phyloP scores from a whole-genome alignment of 441 rosid genomes.

The Adansonia rubrostipa region DNA sequence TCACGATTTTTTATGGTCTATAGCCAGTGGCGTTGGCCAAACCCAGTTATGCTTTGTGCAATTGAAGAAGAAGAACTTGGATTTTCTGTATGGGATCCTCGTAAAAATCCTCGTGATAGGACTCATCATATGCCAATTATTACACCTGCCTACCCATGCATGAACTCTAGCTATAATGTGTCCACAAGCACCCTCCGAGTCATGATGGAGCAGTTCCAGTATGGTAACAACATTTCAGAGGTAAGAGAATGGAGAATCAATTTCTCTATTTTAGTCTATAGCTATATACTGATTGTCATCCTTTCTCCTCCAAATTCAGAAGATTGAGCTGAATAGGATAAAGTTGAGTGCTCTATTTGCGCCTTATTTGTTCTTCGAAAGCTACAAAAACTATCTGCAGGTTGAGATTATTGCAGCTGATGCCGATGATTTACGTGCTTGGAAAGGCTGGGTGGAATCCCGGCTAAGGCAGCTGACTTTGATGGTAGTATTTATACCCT shows the following conservation, averaged over 20 bases:
- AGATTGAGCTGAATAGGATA: background rate
- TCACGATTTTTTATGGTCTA: conserved; percentile 70
- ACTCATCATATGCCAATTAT: background rate
- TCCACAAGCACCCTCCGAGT: conserved; percentile 59
- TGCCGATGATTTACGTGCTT: background rate
- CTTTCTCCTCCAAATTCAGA: background rate
- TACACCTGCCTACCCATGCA: background rate
- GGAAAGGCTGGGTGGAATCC: conserved; percentile 26
- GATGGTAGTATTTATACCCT: background rate
- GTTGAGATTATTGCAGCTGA: background rate
- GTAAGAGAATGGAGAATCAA: too few species aligned
- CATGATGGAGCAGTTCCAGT: conserved; percentile 68
- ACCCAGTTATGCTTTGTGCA: conserved; percentile 62
- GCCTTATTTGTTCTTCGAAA: background rate
- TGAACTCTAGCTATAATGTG: conserved; percentile 72
- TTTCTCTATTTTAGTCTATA: too few species aligned
- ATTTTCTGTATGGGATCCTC: background rate
- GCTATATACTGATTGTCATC: too few species aligned
- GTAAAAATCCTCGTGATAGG: background rate
- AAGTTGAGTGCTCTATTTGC: background rate
- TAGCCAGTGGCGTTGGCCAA: conserved; percentile 76
- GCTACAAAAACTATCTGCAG: background rate
- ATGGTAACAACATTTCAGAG: conserved; percentile 29
- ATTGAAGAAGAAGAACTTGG: background rate
- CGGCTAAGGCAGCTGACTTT: background rate